Evolutionary conservation across 2,329 filamentous ascomycete species (phyloP).

Genomic region (Pseudocercospora eumusae): DNA sequence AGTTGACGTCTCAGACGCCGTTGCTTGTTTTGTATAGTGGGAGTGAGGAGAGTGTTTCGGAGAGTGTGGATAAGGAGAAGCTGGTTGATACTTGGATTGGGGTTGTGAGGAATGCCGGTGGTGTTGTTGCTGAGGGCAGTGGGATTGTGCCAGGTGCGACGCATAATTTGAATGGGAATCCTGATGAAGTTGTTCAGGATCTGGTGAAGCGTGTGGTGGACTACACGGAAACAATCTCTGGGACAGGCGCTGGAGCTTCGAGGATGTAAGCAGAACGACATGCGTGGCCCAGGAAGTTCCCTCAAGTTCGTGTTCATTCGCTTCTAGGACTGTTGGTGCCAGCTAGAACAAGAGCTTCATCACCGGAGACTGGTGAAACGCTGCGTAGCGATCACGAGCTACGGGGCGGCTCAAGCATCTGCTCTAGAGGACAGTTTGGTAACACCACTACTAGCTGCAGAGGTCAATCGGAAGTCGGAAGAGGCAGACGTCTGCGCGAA

Average conservation of each 20-base stretch:
- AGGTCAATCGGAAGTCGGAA: not conserved
- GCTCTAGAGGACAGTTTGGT: too few species aligned
- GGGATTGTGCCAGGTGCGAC: conserved; percentile 53
- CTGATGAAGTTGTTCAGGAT: conserved; percentile 50
- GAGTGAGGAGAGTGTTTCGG: conserved; percentile 66
- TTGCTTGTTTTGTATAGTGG: conserved; percentile 67
- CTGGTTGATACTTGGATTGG: conserved; percentile 61
- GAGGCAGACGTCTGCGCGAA: not conserved
- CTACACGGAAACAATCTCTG: conserved; percentile 47
- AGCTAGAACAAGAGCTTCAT: not conserved
- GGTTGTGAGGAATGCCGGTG: conserved; percentile 48
- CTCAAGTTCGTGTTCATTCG: not conserved
- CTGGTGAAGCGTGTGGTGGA: conserved; percentile 54
- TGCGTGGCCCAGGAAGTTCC: too few species aligned
- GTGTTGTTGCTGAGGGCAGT: conserved; percentile 50
- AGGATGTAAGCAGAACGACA: conserved; percentile 16
- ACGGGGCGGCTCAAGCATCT: not conserved
- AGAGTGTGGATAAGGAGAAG: conserved; percentile 57
- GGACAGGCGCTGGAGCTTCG: not conserved
- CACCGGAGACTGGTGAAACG: not conserved
- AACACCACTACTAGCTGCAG: not conserved
- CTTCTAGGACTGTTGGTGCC: not conserved
- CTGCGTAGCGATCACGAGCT: not conserved
- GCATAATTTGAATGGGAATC: conserved; percentile 54
- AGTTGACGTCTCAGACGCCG: conserved; percentile 53